Base-by-base conservation (phyloP, 2,329 filamentous ascomycete genomes). In the Penicillium rolfsii region DNA sequence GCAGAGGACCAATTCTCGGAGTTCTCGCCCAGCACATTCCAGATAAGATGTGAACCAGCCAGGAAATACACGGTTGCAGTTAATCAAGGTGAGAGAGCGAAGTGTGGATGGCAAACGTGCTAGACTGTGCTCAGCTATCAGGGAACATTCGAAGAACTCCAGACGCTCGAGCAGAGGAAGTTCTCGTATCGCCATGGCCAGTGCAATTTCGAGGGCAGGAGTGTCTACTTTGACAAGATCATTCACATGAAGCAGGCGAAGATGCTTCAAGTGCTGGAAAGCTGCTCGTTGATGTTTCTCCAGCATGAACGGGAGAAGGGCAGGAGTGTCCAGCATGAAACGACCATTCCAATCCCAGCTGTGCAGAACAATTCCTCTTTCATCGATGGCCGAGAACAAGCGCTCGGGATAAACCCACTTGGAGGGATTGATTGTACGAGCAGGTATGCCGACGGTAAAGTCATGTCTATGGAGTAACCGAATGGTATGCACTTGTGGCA, bases 41-140 rank as follows among this genome's bases (percentile, higher is more conserved):
- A 97, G 81, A 70, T 90, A 97, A 0, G 76, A 73, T 28, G 82
- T 79, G 24, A 97, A 77, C 60, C 87, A 83, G 4, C 87, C 82
- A 0, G 91, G 89, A 4, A 83, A 87, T 9, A 97, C 77, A 63
- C 90, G 86, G 77, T 89, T 88, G 71, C 93, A 97, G 68, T 95
- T 94, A 65, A 88, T 86, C 16, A 97, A 80, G 64, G 89, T 89
- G 3, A 98, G 81, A 49, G 85, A 85, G 49, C 83, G 78, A 22
- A 98, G 81, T 3, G 80, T 83, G 11, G 79, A 81, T 0, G 93
- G 91, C 6, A 97, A 78, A 4, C 85, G 80, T 1, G 85, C 82
- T n/a, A 97, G 79, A 19, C 96, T 81, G 8, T 82, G 80, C 7
- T 87, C 84, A 70, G 90, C 90, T 60, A 92, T 83, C 36, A 91